Percentiles rank a stretch among this genome's conserved stretches.
Evolutionary conservation across 1,284 basidiomycete species (phyloP).

Genomic region (Sporisorium graminicola): DNA sequence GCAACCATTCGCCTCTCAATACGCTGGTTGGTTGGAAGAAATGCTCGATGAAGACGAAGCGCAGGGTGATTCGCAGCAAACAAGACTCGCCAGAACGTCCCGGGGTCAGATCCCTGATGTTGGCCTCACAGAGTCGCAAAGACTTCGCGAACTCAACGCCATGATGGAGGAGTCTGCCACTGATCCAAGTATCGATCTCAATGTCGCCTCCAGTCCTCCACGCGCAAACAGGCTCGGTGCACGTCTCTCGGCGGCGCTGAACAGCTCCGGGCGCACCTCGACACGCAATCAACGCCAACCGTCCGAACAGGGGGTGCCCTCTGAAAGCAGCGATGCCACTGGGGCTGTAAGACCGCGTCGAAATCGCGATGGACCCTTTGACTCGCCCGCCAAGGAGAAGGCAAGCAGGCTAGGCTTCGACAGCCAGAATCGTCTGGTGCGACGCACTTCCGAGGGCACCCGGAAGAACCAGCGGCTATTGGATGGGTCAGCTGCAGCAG

Average conservation of each 20-base stretch:
- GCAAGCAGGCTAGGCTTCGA: slow-evolving; percentile 46
- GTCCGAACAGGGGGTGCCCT: slow-evolving; percentile 1
- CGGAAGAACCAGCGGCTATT: slow-evolving; percentile 27
- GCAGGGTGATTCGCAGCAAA: slow-evolving; percentile 5
- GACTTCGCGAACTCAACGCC: slow-evolving; percentile 27
- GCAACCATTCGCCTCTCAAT: slow-evolving; percentile 47
- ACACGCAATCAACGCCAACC: neutral
- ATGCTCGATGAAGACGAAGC: slow-evolving; percentile 33
- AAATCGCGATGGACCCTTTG: slow-evolving; percentile 28
- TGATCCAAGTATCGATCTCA: slow-evolving; percentile 27
- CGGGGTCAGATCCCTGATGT: neutral
- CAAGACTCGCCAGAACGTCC: neutral
- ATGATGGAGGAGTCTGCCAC: slow-evolving; percentile 22
- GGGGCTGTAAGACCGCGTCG: neutral
- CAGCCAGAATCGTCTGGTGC: slow-evolving; percentile 40
- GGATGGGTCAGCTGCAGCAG: slow-evolving; percentile 28
- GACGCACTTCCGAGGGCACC: slow-evolving; percentile 2
- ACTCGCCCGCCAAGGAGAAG: slow-evolving; percentile 42
- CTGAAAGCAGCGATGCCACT: slow-evolving; percentile 27
- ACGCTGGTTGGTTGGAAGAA: slow-evolving; percentile 37
- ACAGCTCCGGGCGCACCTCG: slow-evolving; percentile 22
- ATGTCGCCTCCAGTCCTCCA: slow-evolving; percentile 46
- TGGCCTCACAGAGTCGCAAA: slow-evolving; percentile 35
- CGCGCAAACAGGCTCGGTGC: slow-evolving; percentile 10
- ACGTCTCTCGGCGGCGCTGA: slow-evolving; percentile 30